A percentile compares a stretch with the other conserved stretches of the same genome.
These are phyloP conservation scores for Alternaria burnsii DNA, from an alignment of 2,329 filamentous ascomycete species.

Conservation along the genomic window DNA sequence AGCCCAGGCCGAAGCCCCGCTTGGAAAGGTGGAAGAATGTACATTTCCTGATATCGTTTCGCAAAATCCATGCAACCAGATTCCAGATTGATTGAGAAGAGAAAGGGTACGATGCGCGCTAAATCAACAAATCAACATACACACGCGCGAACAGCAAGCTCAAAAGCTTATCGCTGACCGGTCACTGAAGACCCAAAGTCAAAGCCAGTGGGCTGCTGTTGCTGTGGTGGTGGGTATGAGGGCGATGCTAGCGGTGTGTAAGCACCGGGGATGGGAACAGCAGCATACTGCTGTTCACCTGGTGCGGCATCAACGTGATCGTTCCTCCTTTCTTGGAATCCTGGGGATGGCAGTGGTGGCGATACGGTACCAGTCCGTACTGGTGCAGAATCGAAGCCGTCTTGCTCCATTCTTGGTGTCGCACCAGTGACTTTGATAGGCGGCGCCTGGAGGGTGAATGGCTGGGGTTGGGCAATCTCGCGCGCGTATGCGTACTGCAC, in stretches of 20 bases:
- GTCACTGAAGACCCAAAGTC: slow-evolving; percentile 50
- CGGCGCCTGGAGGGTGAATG: slow-evolving; percentile 89
- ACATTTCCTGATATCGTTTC: slow-evolving; percentile 7
- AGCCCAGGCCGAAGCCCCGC: neutral
- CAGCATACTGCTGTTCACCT: slow-evolving; percentile 83
- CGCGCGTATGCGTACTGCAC: slow-evolving; percentile 50
- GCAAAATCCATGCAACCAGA: slow-evolving; percentile 6
- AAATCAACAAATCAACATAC: slow-evolving; percentile 1
- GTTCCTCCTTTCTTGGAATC: slow-evolving; percentile 59
- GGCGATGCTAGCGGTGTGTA: slow-evolving; percentile 66
- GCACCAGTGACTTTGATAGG: slow-evolving; percentile 80
- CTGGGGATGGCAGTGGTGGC: slow-evolving; percentile 46
- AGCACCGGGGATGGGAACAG: slow-evolving; percentile 87
- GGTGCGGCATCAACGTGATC: slow-evolving; percentile 75
- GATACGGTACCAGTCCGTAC: slow-evolving; percentile 48
- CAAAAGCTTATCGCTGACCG: slow-evolving; percentile 26
- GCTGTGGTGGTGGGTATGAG: slow-evolving; percentile 48
- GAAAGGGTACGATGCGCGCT: slow-evolving; percentile 6
- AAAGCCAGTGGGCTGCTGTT: slow-evolving; percentile 41
- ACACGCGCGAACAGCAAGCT: neutral
- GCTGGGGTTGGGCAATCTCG: slow-evolving; percentile 60
- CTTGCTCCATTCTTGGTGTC: slow-evolving; percentile 73
- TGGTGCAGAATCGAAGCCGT: slow-evolving; percentile 63
- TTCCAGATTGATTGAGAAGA: slow-evolving; percentile 5
- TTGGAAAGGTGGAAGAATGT: slow-evolving; percentile 2